Percentiles rank a stretch among this genome's conserved stretches.
phyloP scores from a whole-genome alignment of 2,329 filamentous ascomycete species.

The Onygenales sp. region DNA sequence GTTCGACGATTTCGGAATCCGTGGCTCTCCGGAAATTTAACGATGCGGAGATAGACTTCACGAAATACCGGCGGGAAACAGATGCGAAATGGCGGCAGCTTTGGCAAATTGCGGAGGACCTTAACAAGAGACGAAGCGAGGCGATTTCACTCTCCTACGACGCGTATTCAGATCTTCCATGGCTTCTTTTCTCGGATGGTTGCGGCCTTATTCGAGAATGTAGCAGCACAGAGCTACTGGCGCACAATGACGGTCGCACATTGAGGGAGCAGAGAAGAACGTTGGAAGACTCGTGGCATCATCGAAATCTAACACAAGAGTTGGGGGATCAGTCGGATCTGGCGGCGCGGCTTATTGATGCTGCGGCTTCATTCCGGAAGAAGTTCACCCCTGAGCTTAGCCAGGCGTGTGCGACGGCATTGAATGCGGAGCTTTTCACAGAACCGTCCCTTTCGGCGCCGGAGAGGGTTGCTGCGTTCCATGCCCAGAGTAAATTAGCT shows the following conservation, averaged over 20 bases:
- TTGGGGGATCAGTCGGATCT: constrained; percentile 46
- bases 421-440: constrained; percentile 65
- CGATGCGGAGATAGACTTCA: constrained; percentile 59
- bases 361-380: constrained; percentile 61
- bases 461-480: constrained; percentile 68
- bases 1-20: constrained; percentile 59
- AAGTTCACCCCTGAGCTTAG: constrained; percentile 60
- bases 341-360: constrained; percentile 55
- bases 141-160: constrained; percentile 72
- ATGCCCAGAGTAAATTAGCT: constrained; percentile 67
- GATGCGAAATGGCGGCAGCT: constrained; percentile 85
- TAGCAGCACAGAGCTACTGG: constrained; percentile 65
- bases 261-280: constrained; percentile 29
- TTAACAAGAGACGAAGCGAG: constrained; percentile 79
- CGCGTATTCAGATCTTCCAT: constrained; percentile 59
- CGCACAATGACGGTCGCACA: constrained; percentile 51
- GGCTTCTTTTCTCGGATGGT: constrained; percentile 76
- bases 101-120: constrained; percentile 72
- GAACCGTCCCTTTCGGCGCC: constrained; percentile 60
- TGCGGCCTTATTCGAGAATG: constrained; percentile 71
- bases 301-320: constrained; percentile 31
- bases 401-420: constrained; percentile 56
- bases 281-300: constrained; percentile 33
- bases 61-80: constrained; percentile 61
- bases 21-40: constrained; percentile 54